Evolutionary conservation across 768 basidiomycete species (phyloP).

Genomic region (Podaxis sp.): DNA sequence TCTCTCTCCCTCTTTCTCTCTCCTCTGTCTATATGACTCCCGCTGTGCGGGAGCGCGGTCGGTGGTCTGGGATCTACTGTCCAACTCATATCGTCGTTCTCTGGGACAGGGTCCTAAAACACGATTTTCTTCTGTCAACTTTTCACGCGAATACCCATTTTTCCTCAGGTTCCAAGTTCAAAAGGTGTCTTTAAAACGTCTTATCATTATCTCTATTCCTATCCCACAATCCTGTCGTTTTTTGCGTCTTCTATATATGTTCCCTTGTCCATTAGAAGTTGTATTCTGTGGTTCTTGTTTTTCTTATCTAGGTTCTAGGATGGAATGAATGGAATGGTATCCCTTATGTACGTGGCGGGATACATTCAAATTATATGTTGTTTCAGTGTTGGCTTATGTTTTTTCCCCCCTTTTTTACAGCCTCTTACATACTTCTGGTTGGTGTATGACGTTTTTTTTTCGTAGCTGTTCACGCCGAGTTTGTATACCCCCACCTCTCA

Average conservation of each 20-base stretch:
- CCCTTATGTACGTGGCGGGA: too few relatives aligned
- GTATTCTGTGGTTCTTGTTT: too few relatives aligned
- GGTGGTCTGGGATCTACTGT: neutral
- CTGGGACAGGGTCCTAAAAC: constrained; percentile 1
- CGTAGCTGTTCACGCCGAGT: too few relatives aligned
- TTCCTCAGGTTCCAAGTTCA: neutral
- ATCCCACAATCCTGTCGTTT: neutral
- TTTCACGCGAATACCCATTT: neutral
- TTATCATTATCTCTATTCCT: neutral
- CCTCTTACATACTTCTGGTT: too few relatives aligned
- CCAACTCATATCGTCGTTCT: neutral
- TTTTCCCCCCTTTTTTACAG: too few relatives aligned
- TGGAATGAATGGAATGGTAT: too few relatives aligned
- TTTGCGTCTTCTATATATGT: neutral
- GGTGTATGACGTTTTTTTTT: too few relatives aligned
- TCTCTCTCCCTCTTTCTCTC: neutral
- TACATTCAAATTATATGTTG: too few relatives aligned
- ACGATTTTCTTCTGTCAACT: neutral
- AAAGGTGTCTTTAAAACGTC: neutral
- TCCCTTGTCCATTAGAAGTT: neutral
- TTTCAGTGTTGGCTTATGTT: too few relatives aligned
- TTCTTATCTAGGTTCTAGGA: too few relatives aligned
- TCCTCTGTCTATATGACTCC: neutral
- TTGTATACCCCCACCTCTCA: too few relatives aligned
- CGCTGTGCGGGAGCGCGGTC: constrained; percentile 3